A percentile compares a stretch with the other conserved stretches of the same genome.
Evolutionary conservation across 2,329 filamentous ascomycete genomes (phyloP).

Genomic region (Neofusicoccum umdonicola): DNA sequence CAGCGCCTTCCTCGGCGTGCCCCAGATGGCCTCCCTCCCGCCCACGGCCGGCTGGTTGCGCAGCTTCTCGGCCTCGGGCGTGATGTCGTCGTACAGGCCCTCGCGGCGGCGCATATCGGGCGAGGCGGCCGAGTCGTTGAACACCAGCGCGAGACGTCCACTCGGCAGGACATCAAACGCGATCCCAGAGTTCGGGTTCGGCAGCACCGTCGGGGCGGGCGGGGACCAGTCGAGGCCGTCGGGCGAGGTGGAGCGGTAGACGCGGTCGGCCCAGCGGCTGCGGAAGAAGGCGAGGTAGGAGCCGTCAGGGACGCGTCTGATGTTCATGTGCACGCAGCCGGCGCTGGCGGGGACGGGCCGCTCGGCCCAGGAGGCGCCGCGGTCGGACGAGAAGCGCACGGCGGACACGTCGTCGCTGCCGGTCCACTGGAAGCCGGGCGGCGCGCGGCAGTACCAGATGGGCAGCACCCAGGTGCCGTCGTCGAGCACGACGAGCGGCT

Average conservation of each 20-base stretch:
- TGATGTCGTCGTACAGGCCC: conserved; percentile 48
- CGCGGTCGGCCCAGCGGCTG: conserved; percentile 46
- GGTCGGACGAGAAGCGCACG: conserved; percentile 38
- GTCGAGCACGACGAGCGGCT: conserved; percentile 39
- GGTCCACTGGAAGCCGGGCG: conserved; percentile 43
- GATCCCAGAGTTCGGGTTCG: conserved; percentile 47
- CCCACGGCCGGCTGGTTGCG: conserved; percentile 37
- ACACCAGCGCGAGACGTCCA: conserved; percentile 39
- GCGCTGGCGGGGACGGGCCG: conserved; percentile 36
- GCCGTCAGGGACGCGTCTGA: conserved; percentile 28
- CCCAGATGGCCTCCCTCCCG: conserved; percentile 43
- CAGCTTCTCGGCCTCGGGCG: conserved; percentile 40
- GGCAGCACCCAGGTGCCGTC: conserved; percentile 44
- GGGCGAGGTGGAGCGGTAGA: conserved; percentile 42
- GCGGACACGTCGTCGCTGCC: conserved; percentile 46
- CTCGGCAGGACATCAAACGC: conserved; percentile 38
- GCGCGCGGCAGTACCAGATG: conserved; percentile 44
- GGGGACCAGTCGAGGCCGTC: conserved; percentile 41
- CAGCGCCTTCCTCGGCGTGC: conserved; percentile 39
- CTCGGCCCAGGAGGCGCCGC: conserved; percentile 42
- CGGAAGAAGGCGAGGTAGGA: conserved; percentile 42
- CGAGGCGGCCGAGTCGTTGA: conserved; percentile 39
- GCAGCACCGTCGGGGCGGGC: conserved; percentile 36
- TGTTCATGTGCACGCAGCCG: conserved; percentile 48
- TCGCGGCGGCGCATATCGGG: conserved; percentile 24